A percentile compares a stretch with the other conserved stretches of the same genome.
phyloP scores from a whole-genome alignment of 2,329 filamentous ascomycete species.

The Ophiostoma himal-ulmi region DNA sequence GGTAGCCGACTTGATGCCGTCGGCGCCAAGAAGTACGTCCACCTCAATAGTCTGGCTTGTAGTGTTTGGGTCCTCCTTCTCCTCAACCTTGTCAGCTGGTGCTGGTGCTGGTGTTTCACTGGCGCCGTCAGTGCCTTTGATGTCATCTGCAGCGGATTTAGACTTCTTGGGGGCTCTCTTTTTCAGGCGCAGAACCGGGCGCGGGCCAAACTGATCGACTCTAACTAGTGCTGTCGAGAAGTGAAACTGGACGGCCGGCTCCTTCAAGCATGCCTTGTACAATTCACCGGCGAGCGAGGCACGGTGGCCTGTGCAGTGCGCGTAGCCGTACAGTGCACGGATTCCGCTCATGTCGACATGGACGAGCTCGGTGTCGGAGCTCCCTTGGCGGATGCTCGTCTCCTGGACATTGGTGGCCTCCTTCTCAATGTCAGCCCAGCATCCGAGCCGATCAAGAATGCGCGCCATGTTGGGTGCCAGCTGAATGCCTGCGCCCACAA shows the following conservation, averaged over 20 bases:
- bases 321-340: constrained; percentile 61
- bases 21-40: constrained; percentile 49
- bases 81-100: background rate
- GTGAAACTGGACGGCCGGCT: constrained; percentile 61
- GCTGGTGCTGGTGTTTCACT: background rate
- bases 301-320: constrained; percentile 75
- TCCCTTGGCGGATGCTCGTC: constrained; percentile 68
- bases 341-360: constrained; percentile 66
- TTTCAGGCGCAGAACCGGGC: constrained; percentile 48
- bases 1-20: constrained; percentile 51
- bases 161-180: background rate
- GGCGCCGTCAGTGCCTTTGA: background rate
- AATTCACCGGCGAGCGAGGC: constrained; percentile 63
- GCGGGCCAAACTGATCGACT: constrained; percentile 54
- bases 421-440: constrained; percentile 63
- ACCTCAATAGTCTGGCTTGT: constrained; percentile 47
- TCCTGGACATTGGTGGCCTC: constrained; percentile 66
- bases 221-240: constrained; percentile 54
- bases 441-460: constrained; percentile 65
- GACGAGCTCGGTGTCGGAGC: constrained; percentile 61
- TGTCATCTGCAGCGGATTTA: background rate
- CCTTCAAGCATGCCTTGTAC: constrained; percentile 61
- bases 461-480: constrained; percentile 76
- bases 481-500: constrained; percentile 81
- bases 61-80: constrained; percentile 32